Evolutionary conservation across 106 monocot genomes (phyloP), one percentile per base, ranked within the genome.

Genomic region (Alisma plantagoaquatica): DNA sequence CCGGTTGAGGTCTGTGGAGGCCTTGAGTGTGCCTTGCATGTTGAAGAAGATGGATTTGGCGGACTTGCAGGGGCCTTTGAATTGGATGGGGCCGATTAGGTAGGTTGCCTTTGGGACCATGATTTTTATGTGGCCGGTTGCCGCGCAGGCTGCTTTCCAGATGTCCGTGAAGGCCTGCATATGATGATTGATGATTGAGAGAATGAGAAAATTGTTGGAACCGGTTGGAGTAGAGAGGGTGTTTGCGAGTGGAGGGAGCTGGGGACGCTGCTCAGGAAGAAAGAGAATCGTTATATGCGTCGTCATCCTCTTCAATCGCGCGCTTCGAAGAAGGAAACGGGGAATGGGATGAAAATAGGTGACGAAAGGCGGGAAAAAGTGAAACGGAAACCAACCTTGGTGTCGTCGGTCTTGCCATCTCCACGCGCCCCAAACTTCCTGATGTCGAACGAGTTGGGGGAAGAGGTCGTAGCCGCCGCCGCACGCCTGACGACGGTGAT

Each of bases 111-210:
- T 49, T 0, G 78, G 78, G 20, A 78, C 42, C 32, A 70, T 0
- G n/a, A 78, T 11, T 23, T 25, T 73, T 7, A 26, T 49, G 18
- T 21, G 3, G 0, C 73, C 78, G 6, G 6, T 14, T 0, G 18
- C 27, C 12, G 25, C 25, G 28, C 78, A 78, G 14, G 60, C 58
- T 26, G 68, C 69, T 0, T 27, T 28, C 78, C 78, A 78, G 3
- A 73, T 65, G 4, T 17, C 60, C 26, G 35, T 9, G 48, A 78
- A 60, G 16, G 78, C 73, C 78, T 78, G 67, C 43, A 62, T 14
- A 38, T 38, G 14, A 38, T 38, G 35, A 38, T 38, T 7, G 35
- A 38, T 38, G 14, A 6, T 38, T 14, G 35, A 7, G 9, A 14
- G 6, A 7, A 38, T 38, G 14, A 7, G 35, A 7, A 38, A 38